phyloP scores from a whole-genome alignment of 202 grass and related monocot species.

The Alloteropsis angusta region DNA sequence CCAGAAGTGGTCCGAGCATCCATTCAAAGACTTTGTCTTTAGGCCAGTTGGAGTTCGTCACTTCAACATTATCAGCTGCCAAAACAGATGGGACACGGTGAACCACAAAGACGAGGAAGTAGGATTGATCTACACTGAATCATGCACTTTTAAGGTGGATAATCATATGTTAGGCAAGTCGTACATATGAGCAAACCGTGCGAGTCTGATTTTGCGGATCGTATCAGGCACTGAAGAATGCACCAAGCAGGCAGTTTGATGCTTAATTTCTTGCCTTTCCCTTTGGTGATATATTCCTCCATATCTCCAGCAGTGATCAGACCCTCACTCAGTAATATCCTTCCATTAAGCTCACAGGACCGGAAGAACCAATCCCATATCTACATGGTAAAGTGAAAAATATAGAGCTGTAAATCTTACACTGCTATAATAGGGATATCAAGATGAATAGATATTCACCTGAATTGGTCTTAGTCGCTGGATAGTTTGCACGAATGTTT shows the following conservation, averaged over 20 bases:
- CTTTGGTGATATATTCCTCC: constrained; percentile 50
- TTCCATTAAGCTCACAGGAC: constrained; percentile 86
- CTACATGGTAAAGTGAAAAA: constrained; percentile 5
- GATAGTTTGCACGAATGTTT: constrained; percentile 53
- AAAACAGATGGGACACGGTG: neutral
- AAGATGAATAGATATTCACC: constrained; percentile 23
- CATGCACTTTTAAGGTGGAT: neutral
- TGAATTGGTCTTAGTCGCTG: constrained; percentile 67
- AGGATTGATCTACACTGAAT: neutral
- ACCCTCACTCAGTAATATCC: constrained; percentile 60
- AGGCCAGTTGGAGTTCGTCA: constrained; percentile 76
- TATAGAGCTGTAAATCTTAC: neutral
- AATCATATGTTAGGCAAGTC: neutral
- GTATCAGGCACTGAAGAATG: constrained; percentile 75
- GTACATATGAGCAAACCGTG: constrained; percentile 75
- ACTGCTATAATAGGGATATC: neutral
- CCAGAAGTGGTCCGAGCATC: constrained; percentile 67
- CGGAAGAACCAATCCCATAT: constrained; percentile 99
- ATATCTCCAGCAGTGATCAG: constrained; percentile 57
- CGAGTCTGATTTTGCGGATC: constrained; percentile 52
- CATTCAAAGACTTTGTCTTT: constrained; percentile 71
- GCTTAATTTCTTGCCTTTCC: constrained; percentile 68
- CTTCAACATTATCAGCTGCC: constrained; percentile 71
- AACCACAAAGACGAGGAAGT: neutral
- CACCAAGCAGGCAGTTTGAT: constrained; percentile 73